Evolutionary conservation across 768 basidiomycete genomes (phyloP).

Genomic region (Nidularia pulvinata): DNA sequence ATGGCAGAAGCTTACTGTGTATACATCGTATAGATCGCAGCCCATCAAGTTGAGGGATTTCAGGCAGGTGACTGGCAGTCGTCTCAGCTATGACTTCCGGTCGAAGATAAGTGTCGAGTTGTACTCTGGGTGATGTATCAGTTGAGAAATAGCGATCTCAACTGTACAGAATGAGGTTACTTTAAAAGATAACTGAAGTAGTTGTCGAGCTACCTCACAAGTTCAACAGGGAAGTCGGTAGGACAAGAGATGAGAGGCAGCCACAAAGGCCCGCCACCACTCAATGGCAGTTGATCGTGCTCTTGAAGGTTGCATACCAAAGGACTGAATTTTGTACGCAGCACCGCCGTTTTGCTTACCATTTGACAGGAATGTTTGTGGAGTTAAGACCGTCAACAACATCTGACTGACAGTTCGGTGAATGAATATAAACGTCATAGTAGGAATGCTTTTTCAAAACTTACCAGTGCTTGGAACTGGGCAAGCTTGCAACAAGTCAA

Average conservation of each 20-base stretch:
- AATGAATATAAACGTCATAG: too few species aligned
- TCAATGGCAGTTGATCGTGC: too few species aligned
- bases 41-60: conserved; percentile 34
- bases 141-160: conserved; percentile 63
- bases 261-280: conserved; percentile 8
- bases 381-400: too few species aligned
- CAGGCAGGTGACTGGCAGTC: conserved; percentile 23
- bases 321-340: too few species aligned
- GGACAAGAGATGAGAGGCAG: conserved; percentile 38
- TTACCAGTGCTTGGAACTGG: too few species aligned
- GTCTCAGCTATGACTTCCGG: conserved; percentile 63
- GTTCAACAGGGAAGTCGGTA: conserved; percentile 36
- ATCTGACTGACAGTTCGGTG: too few species aligned
- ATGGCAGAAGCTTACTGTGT: conserved; percentile 71
- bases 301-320: too few species aligned
- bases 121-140: conserved; percentile 90
- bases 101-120: conserved; percentile 91
- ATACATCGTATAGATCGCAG: conserved; percentile 45
- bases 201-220: conserved; percentile 27
- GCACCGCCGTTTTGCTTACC: too few species aligned
- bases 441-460: too few species aligned
- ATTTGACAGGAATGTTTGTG: too few species aligned
- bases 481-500: too few species aligned
- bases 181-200: background rate
- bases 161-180: conserved; percentile 41